Evolutionary conservation across 176 grass and related monocot genomes (phyloP).

Genomic region (Oryza coarctata): DNA sequence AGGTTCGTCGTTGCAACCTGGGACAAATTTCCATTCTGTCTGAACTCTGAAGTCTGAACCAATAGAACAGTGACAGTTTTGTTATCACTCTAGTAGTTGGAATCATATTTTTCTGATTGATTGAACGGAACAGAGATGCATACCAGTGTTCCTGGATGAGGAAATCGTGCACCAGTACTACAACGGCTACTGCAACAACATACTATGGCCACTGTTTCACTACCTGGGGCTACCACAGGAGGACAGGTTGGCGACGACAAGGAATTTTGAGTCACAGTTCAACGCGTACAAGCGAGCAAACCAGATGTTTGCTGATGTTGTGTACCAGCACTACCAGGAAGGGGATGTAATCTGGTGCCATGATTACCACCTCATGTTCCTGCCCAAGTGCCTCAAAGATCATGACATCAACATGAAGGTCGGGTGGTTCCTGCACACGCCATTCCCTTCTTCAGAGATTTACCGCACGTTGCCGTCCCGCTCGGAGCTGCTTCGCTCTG

Average conservation of each 20-base stretch:
- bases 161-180: slow-evolving; percentile 99
- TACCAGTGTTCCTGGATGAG: slow-evolving; percentile 97
- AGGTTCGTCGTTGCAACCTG: slow-evolving; percentile 41
- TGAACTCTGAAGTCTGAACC: slow-evolving; percentile 5
- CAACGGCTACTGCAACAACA: slow-evolving; percentile 99
- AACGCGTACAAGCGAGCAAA: slow-evolving; percentile 94
- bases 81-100: neutral
- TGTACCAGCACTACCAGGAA: slow-evolving; percentile 97
- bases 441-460: slow-evolving; percentile 96
- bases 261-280: slow-evolving; percentile 96
- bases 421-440: slow-evolving; percentile 99
- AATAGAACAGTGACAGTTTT: slow-evolving; percentile 49
- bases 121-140: slow-evolving; percentile 75
- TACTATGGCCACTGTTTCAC: slow-evolving; percentile 98
- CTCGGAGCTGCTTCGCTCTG: slow-evolving; percentile 86
- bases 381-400: slow-evolving; percentile 94
- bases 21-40: neutral
- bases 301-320: slow-evolving; percentile 98
- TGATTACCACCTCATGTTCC: slow-evolving; percentile 99
- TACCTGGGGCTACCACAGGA: slow-evolving; percentile 97
- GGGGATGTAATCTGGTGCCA: slow-evolving; percentile 99
- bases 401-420: slow-evolving; percentile 98
- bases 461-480: slow-evolving; percentile 90
- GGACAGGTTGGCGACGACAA: slow-evolving; percentile 90
- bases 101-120: slow-evolving; percentile 28